These are phyloP conservation scores for Petunia axillaris DNA, from an alignment of 257 asterid species.

Conservation along the genomic window DNA sequence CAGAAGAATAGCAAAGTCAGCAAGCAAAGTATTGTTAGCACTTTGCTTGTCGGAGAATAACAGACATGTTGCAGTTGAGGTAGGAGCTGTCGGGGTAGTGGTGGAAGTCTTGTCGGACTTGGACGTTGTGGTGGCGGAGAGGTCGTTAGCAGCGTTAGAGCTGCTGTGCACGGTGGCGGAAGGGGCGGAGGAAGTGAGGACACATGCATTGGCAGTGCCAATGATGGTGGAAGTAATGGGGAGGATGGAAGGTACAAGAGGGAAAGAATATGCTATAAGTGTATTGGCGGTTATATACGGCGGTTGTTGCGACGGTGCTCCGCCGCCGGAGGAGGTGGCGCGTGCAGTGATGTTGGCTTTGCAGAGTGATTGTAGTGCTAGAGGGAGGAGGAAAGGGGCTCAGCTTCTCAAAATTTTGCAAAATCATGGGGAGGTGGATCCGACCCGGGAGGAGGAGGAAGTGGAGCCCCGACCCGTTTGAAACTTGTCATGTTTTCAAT, in stretches of 20 bases:
- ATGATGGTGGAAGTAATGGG: constrained; percentile 94
- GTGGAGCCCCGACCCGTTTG: background rate
- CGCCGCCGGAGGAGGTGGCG: constrained; percentile 84
- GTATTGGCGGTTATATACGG: constrained; percentile 70
- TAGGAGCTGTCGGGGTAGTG: constrained; percentile 68
- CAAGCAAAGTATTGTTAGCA: constrained; percentile 72
- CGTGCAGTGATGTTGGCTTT: constrained; percentile 83
- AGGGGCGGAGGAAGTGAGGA: constrained; percentile 74
- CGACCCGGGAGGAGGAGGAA: constrained; percentile 34
- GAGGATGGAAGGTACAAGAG: constrained; percentile 68
- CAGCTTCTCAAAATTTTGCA: constrained; percentile 77
- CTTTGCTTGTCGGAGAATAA: constrained; percentile 65
- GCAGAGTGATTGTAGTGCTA: constrained; percentile 72
- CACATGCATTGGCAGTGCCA: constrained; percentile 79
- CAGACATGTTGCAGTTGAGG: constrained; percentile 68
- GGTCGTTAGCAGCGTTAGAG: constrained; percentile 74
- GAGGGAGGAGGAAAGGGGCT: constrained; percentile 80
- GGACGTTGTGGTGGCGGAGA: constrained; percentile 65
- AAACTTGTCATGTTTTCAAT: background rate
- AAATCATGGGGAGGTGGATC: constrained; percentile 49
- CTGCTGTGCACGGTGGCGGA: constrained; percentile 73
- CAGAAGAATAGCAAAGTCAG: constrained; percentile 51
- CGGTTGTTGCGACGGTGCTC: constrained; percentile 37
- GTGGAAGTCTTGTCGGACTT: constrained; percentile 74
- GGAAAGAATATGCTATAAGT: constrained; percentile 75